These are phyloP conservation scores for Arxiozyma slooffiae DNA, from an alignment of 1,139 yeast genomes.

Conservation along the genomic window DNA sequence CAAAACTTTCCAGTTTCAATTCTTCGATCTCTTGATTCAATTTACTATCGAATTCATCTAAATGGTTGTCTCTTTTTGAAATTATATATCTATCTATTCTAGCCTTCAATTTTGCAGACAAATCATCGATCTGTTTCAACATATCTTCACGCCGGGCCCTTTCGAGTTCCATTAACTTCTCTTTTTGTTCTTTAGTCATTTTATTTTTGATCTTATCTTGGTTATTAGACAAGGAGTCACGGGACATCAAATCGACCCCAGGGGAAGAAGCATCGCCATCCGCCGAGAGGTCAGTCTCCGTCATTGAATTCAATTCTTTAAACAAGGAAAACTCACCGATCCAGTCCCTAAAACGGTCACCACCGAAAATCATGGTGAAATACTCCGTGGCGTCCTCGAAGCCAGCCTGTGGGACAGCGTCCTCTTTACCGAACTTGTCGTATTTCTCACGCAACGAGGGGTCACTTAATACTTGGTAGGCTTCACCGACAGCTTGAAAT, in stretches of 20 bases:
- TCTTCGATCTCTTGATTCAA: slow-evolving; percentile 55
- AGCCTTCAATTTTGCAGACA: slow-evolving; percentile 39
- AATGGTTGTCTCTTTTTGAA: slow-evolving; percentile 28
- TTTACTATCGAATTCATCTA: slow-evolving; percentile 35
- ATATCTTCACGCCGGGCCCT: slow-evolving; percentile 49
- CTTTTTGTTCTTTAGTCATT: slow-evolving; percentile 43
- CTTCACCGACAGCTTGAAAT: slow-evolving; percentile 62
- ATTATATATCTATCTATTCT: slow-evolving; percentile 33
- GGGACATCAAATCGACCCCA: too few species aligned
- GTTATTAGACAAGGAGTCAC: slow-evolving; percentile 16
- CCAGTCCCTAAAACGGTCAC: slow-evolving; percentile 66
- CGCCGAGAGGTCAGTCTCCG: slow-evolving; percentile 38
- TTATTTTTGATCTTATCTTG: slow-evolving; percentile 24
- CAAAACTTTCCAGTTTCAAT: slow-evolving; percentile 73
- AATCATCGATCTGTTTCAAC: slow-evolving; percentile 44
- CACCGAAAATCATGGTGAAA: slow-evolving; percentile 65
- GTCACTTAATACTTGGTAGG: slow-evolving; percentile 60
- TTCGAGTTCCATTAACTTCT: slow-evolving; percentile 43
- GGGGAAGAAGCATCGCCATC: too few species aligned
- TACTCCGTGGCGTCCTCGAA: slow-evolving; percentile 65
- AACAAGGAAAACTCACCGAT: slow-evolving; percentile 63
- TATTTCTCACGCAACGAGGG: slow-evolving; percentile 49
- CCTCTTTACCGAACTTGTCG: slow-evolving; percentile 57
- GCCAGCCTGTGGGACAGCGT: slow-evolving; percentile 58
- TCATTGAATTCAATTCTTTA: slow-evolving; percentile 49